Evolutionary conservation across 2,329 filamentous ascomycete genomes (phyloP).

Genomic region (Aspergillus ruber): DNA sequence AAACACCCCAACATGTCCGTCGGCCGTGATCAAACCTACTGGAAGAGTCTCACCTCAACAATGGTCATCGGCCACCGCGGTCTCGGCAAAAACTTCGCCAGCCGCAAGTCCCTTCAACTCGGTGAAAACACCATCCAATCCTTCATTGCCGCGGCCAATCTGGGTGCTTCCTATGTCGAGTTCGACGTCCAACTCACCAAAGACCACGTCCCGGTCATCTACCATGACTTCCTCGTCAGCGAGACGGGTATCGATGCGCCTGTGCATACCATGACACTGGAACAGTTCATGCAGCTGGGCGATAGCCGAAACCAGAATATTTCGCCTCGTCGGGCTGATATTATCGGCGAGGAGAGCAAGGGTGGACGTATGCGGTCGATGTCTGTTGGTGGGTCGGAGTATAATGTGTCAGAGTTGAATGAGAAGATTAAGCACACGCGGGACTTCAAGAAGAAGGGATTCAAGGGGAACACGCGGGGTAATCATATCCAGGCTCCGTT

Average conservation of each 20-base stretch:
- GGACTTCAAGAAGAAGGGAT: conserved; percentile 90
- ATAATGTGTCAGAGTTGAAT: conserved; percentile 39
- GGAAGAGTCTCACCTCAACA: conserved; percentile 84
- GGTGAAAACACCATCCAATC: conserved; percentile 95
- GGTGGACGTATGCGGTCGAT: conserved; percentile 47
- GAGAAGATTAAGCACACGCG: conserved; percentile 97
- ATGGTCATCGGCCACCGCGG: conserved; percentile 73
- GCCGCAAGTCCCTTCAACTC: conserved; percentile 80
- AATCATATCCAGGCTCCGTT: conserved; percentile 95
- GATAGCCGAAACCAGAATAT: conserved; percentile 42
- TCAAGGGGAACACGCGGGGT: conserved; percentile 89
- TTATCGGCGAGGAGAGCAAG: conserved; percentile 9
- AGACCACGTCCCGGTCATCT: conserved; percentile 95
- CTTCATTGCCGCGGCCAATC: conserved; percentile 90
- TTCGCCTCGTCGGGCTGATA: conserved; percentile 11
- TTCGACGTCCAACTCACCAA: conserved; percentile 97
- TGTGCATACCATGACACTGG: conserved; percentile 87
- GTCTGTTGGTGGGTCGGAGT: conserved; percentile 52
- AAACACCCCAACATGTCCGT: conserved; percentile 89
- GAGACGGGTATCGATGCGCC: conserved; percentile 96
- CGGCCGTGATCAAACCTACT: conserved; percentile 86
- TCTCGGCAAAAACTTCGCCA: conserved; percentile 81
- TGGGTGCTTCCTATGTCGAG: conserved; percentile 70
- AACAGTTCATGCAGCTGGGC: conserved; percentile 85
- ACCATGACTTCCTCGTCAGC: conserved; percentile 96